A percentile compares a stretch with the other conserved stretches of the same genome.
Evolutionary conservation across 1,139 yeast genomes (phyloP).

Genomic region (Arxiozyma slooffiae): DNA sequence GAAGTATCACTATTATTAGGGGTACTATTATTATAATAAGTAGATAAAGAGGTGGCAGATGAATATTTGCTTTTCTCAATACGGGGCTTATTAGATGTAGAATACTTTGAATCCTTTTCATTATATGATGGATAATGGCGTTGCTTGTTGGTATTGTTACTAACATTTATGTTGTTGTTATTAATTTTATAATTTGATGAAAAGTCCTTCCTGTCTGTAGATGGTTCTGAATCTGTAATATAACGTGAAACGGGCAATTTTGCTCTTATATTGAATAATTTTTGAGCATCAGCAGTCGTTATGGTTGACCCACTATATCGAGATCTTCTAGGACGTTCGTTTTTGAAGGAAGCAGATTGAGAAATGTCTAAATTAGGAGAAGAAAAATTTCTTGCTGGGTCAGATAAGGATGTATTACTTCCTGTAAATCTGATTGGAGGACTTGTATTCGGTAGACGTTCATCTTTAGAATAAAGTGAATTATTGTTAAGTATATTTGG

Average conservation of each 20-base stretch:
- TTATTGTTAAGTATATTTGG: background rate
- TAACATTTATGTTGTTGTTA: no score
- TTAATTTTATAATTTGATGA: background rate
- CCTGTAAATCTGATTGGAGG: background rate
- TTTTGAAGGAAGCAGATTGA: background rate
- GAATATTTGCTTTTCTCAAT: background rate
- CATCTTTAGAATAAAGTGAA: background rate
- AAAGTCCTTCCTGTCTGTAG: background rate
- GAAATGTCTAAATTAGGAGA: background rate
- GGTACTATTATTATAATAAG: background rate
- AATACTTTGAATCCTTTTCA: background rate
- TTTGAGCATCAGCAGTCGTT: background rate
- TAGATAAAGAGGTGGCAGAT: background rate
- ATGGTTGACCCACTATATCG: slow-evolving; percentile 2
- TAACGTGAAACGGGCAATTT: background rate
- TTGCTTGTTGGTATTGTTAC: background rate
- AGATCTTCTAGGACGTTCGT: slow-evolving; percentile 9
- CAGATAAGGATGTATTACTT: background rate
- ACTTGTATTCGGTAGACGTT: background rate
- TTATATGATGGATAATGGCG: background rate
- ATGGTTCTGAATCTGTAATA: background rate
- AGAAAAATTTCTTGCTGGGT: background rate
- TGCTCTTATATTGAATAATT: background rate
- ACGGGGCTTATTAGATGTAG: background rate
- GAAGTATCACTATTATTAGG: background rate